phyloP scores from a whole-genome alignment of 2,329 filamentous ascomycete species.

The Nemania serpens region DNA sequence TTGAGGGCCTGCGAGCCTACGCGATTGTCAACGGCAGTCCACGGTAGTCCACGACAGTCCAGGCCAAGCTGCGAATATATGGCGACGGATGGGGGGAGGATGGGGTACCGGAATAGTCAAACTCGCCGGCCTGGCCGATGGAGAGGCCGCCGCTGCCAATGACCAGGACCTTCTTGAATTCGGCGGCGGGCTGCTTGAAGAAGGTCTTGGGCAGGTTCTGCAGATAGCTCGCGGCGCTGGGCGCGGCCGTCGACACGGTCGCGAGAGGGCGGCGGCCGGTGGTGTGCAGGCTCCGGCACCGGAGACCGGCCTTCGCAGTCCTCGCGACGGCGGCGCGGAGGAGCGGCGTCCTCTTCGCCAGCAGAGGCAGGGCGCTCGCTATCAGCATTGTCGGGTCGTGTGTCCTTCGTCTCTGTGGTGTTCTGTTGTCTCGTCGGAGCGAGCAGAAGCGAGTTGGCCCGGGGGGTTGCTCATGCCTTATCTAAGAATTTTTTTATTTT shows the following conservation, averaged over 20 bases:
- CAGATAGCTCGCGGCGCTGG: background rate
- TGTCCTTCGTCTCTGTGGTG: background rate
- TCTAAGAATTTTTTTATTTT: too few species aligned
- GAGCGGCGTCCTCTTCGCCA: background rate
- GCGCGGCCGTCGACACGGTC: background rate
- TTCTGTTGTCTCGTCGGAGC: background rate
- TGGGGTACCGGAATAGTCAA: slow-evolving; percentile 88
- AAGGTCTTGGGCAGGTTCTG: slow-evolving; percentile 3
- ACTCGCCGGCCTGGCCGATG: slow-evolving; percentile 97
- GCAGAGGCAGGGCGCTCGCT: background rate
- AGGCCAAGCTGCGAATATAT: background rate
- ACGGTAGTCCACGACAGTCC: background rate
- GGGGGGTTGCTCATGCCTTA: too few species aligned
- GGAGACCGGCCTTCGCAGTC: background rate
- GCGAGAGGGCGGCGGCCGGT: background rate
- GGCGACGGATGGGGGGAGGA: background rate
- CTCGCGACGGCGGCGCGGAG: background rate
- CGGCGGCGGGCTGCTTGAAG: background rate
- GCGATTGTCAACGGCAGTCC: slow-evolving; percentile 28
- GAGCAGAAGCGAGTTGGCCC: background rate
- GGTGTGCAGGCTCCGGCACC: background rate
- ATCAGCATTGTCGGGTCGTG: background rate
- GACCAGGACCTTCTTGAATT: slow-evolving; percentile 93
- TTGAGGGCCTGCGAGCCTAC: slow-evolving; percentile 93
- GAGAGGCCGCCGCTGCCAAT: slow-evolving; percentile 94